Evolutionary conservation across 371 early-diverging fungal species (phyloP), one percentile per base, ranked within the genome.

Genomic region (Antonospora locustae): DNA sequence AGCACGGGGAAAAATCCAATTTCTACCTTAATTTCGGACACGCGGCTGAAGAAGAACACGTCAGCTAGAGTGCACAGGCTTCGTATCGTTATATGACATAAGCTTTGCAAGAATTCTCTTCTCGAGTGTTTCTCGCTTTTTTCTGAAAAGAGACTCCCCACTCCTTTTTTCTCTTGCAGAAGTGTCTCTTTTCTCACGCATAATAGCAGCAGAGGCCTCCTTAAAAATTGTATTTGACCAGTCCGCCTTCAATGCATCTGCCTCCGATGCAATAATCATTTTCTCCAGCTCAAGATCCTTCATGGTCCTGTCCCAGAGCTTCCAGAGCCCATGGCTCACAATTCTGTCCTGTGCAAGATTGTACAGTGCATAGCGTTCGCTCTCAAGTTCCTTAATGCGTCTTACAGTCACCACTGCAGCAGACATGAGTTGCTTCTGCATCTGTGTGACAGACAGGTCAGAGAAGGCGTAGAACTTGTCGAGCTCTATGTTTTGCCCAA

Each of bases 251-350:
- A 47, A 37, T 1, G 28, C 16, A 16, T 51, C 27, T 28, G 52
- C 46, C 46, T 59, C 60, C 0, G 36, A 22, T 29, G 50, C 52
- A 27, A 59, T 59, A 2, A 50, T 34, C 45, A 59, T 52, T 24
- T 28, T 59, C 37, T 59, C 52, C 14, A 46, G 24, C 5, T 40
- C 19, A 12, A 45, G 34, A 17, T 52, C 39, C 38, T 59, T 59
- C 14, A 32, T 36, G 11, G 45, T 30, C 12, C 53, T 30, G 30
- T 59, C 46, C 1, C 50, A n/a, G 17, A 19, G 32, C 23, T 51
- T 34, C 49, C 48, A 59, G 22, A 45, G 28, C 22, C 32, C 52
- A 14, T 59, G 47, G 30, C 52, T 51, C 27, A 59, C 47, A 22
- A 59, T 25, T 29, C 60, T 59, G 12, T 59, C 37, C 29, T 46